Evolutionary conservation across 495 filamentous ascomycete species (phyloP).

Genomic region (Aspergillus homomorphus): DNA sequence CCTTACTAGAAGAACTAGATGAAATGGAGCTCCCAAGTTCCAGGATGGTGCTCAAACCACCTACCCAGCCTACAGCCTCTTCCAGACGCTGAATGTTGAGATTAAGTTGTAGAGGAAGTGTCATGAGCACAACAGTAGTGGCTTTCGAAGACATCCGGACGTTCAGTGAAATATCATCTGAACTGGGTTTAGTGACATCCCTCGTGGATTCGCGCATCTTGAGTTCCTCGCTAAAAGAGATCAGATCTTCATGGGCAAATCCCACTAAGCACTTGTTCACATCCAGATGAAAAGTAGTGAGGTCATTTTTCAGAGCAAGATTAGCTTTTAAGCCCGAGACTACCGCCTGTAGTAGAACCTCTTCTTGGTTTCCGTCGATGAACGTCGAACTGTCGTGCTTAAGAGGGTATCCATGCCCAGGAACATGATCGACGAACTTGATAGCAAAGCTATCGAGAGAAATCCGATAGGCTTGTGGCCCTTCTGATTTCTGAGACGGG

Average conservation of each 20-base stretch:
- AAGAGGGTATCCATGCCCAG: constrained; percentile 35
- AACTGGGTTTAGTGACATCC: constrained; percentile 54
- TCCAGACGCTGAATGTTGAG: constrained; percentile 81
- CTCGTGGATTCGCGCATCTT: constrained; percentile 70
- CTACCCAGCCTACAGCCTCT: constrained; percentile 83
- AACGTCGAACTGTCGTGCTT: constrained; percentile 17
- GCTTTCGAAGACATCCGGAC: constrained; percentile 49
- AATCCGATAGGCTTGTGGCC: constrained; percentile 46
- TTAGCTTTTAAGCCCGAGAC: constrained; percentile 28
- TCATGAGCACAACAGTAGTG: constrained; percentile 68
- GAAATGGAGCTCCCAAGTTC: constrained; percentile 82
- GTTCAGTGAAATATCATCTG: constrained; percentile 64
- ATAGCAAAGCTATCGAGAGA: constrained; percentile 53
- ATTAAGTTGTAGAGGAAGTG: constrained; percentile 71
- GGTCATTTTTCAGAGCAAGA: constrained; percentile 20
- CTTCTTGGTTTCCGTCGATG: constrained; percentile 28
- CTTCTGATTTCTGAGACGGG: constrained; percentile 16
- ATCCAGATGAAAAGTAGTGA: constrained; percentile 27
- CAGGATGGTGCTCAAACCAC: constrained; percentile 87
- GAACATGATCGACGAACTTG: constrained; percentile 63
- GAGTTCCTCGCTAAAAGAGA: constrained; percentile 66
- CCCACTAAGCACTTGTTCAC: constrained; percentile 71
- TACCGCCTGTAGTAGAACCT: constrained; percentile 34
- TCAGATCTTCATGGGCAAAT: constrained; percentile 66
- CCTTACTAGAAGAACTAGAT: constrained; percentile 60